phyloP scores from a whole-genome alignment of 2,329 filamentous ascomycete species.

The Alternaria gaisen region DNA sequence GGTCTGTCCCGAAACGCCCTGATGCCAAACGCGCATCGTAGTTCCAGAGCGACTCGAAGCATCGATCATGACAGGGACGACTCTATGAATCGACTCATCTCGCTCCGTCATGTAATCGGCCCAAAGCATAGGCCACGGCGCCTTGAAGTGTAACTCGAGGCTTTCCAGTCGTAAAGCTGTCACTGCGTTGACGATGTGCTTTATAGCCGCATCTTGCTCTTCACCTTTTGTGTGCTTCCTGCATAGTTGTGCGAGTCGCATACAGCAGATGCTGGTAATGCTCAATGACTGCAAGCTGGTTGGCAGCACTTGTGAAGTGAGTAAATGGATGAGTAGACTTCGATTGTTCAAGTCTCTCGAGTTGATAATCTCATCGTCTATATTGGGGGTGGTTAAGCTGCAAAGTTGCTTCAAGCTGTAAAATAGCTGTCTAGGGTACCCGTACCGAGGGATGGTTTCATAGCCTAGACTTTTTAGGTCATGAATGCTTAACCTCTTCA shows the following conservation, averaged over 20 bases:
- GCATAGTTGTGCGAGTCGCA: not conserved
- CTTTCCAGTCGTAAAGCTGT: not conserved
- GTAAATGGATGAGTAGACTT: rapidly evolving
- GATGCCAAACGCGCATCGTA: not conserved
- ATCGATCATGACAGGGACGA: not conserved
- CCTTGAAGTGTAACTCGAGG: not conserved
- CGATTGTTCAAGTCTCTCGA: not conserved
- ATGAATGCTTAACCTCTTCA: not conserved
- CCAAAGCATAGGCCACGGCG: not conserved
- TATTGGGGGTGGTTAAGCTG: not conserved
- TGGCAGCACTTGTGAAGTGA: not conserved
- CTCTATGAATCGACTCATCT: not conserved
- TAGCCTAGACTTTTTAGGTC: not conserved
- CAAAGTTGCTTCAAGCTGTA: rapidly evolving
- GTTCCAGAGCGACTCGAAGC: not conserved
- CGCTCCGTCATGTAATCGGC: not conserved
- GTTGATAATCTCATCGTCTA: not conserved
- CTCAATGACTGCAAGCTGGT: not conserved
- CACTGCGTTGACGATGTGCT: not conserved
- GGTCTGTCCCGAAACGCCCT: not conserved
- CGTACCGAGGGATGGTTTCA: rapidly evolving
- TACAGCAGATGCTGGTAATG: not conserved
- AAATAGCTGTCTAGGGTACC: not conserved
- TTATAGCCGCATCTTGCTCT: not conserved
- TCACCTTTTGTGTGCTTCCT: not conserved